These are phyloP conservation scores for Kalaharituber pfeilii DNA, from an alignment of 2,329 filamentous ascomycete species.

Conservation along the genomic window DNA sequence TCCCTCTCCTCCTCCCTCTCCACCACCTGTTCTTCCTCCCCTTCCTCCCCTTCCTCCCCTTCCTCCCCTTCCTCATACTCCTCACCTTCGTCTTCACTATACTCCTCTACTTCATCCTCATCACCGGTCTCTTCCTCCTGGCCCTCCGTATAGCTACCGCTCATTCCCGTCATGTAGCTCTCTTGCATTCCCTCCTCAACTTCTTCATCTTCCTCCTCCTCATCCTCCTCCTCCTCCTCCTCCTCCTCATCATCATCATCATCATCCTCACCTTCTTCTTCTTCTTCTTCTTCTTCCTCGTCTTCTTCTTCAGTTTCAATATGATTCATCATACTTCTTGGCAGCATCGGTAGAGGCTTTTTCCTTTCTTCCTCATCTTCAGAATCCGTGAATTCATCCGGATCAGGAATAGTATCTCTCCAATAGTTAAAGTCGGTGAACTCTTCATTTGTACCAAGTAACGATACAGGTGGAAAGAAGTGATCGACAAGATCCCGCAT, in stretches of 20 bases:
- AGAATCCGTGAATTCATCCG: slow-evolving; percentile 77
- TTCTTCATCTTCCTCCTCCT: slow-evolving; percentile 9
- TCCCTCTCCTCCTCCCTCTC: neutral
- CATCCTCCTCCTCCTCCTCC: slow-evolving; percentile 5
- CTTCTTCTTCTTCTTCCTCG: slow-evolving; percentile 11
- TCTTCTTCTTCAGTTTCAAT: slow-evolving; percentile 9
- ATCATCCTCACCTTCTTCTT: too few relatives aligned
- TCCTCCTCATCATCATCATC: slow-evolving; percentile 9
- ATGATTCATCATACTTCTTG: slow-evolving; percentile 28
- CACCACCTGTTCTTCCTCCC: neutral
- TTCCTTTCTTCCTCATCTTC: slow-evolving; percentile 46
- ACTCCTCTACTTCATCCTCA: slow-evolving; percentile 6
- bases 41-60: slow-evolving; percentile 1
- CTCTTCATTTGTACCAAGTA: slow-evolving; percentile 76
- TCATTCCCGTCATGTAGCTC: slow-evolving; percentile 4
- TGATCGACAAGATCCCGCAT: slow-evolving; percentile 97
- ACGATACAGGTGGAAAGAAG: slow-evolving; percentile 84
- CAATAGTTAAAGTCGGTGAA: slow-evolving; percentile 97
- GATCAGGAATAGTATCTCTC: slow-evolving; percentile 65
- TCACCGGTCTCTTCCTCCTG: slow-evolving; percentile 6
- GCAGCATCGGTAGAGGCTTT: slow-evolving; percentile 34
- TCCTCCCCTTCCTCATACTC: neutral
- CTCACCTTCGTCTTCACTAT: slow-evolving; percentile 7
- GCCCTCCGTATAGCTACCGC: neutral
- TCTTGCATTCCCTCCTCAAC: slow-evolving; percentile 7